Evolutionary conservation across 2,329 filamentous ascomycete genomes (phyloP).

Genomic region (Cadophora sp.): DNA sequence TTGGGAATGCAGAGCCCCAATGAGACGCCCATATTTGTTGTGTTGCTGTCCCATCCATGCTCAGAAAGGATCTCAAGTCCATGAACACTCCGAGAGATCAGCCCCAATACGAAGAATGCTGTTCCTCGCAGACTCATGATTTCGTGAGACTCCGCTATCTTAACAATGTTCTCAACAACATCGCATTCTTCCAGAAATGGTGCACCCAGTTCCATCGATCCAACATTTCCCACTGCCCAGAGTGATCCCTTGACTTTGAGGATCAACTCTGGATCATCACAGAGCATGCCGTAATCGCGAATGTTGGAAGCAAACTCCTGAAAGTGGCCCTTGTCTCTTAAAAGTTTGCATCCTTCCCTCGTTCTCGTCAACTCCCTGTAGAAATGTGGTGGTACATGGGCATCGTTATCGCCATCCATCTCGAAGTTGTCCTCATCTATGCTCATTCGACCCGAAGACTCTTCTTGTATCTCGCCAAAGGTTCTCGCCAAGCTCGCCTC

Average conservation of each 20-base stretch:
- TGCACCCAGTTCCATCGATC: slow-evolving; percentile 95
- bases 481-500: slow-evolving; percentile 93
- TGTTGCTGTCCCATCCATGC: slow-evolving; percentile 91
- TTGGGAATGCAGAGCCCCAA: slow-evolving; percentile 87
- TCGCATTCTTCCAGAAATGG: slow-evolving; percentile 91
- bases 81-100: slow-evolving; percentile 91
- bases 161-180: slow-evolving; percentile 85
- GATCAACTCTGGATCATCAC: slow-evolving; percentile 83
- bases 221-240: slow-evolving; percentile 98
- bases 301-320: slow-evolving; percentile 91
- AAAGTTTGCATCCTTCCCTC: slow-evolving; percentile 85
- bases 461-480: slow-evolving; percentile 62
- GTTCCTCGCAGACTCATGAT: slow-evolving; percentile 95
- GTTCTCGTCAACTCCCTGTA: slow-evolving; percentile 95
- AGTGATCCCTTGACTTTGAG: slow-evolving; percentile 96
- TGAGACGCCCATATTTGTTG: slow-evolving; percentile 81
- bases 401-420: slow-evolving; percentile 53
- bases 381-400: slow-evolving; percentile 88
- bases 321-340: slow-evolving; percentile 95
- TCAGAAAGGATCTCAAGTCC: slow-evolving; percentile 91
- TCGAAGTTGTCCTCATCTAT: slow-evolving; percentile 50
- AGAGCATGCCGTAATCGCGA: slow-evolving; percentile 83
- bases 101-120: slow-evolving; percentile 92
- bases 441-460: slow-evolving; percentile 43
- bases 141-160: slow-evolving; percentile 85